Evolutionary conservation across 78 protist genomes (phyloP).

Genomic region (Kipferlia bialata): DNA sequence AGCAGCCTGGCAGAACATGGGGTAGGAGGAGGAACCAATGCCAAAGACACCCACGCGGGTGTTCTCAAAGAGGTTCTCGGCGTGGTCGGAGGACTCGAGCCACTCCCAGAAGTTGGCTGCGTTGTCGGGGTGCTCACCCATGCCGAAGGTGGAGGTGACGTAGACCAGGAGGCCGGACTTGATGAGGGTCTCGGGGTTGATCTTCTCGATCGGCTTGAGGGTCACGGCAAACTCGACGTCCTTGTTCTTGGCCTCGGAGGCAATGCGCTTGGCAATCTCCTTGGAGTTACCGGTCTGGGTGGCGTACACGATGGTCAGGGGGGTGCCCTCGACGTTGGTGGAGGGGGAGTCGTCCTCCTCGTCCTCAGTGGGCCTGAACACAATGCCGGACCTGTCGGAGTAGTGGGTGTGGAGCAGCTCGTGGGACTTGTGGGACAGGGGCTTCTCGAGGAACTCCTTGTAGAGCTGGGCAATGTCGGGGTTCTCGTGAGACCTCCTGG

Average conservation of each 20-base stretch:
- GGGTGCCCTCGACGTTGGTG: background rate
- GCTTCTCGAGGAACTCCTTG: slow-evolving; percentile 12
- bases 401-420: slow-evolving; percentile 34
- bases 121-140: slow-evolving; percentile 20
- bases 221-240: no score
- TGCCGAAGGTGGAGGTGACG: slow-evolving; percentile 25
- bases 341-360: no score
- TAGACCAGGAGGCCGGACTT: background rate
- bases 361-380: no score
- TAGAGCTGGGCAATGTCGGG: slow-evolving; percentile 18
- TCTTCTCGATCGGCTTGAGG: background rate
- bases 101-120: slow-evolving; percentile 7
- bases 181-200: background rate
- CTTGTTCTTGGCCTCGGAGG: background rate
- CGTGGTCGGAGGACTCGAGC: background rate
- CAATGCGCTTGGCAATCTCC: background rate
- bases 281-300: slow-evolving; percentile 21
- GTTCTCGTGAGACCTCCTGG: slow-evolving; percentile 36
- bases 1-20: slow-evolving; percentile 17
- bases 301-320: slow-evolving; percentile 2
- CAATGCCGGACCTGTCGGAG: background rate
- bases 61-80: background rate
- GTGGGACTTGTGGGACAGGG: slow-evolving; percentile 19
- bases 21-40: slow-evolving; percentile 22
- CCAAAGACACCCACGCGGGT: slow-evolving; percentile 17